Conservation (phyloP, 2,329 filamentous ascomycete species). For the Beauveria bassiana region DNA sequence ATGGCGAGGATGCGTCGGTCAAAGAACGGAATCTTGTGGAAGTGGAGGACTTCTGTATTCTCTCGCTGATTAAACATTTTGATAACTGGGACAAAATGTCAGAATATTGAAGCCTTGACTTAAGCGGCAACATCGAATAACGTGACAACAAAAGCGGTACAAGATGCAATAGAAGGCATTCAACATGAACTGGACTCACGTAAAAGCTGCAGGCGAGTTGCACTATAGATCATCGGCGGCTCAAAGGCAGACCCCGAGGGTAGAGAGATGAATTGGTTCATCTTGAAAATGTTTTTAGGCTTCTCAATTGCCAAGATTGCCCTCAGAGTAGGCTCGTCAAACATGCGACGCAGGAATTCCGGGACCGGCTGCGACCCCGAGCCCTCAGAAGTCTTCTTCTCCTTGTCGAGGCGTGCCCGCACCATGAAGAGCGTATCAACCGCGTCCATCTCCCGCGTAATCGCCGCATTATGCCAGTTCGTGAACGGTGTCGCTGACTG, state of each 20-base stretch:
- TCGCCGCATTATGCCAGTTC: slow-evolving; percentile 13
- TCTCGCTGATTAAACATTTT: slow-evolving; percentile 15
- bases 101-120: background rate
- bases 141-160: background rate
- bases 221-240: slow-evolving; percentile 12
- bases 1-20: slow-evolving; percentile 27
- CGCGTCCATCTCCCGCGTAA: slow-evolving; percentile 12
- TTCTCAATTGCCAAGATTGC: background rate
- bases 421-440: background rate
- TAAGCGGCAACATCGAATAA: background rate
- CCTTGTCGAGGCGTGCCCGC: background rate
- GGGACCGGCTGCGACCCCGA: background rate
- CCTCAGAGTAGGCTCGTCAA: background rate
- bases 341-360: background rate
- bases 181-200: slow-evolving; percentile 15
- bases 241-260: slow-evolving; percentile 7
- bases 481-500: background rate
- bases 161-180: background rate
- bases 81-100: slow-evolving; percentile 16
- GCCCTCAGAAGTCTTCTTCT: background rate
- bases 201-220: slow-evolving; percentile 10
- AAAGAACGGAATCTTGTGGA: slow-evolving; percentile 23
- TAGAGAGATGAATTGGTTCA: slow-evolving; percentile 14
- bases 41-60: slow-evolving; percentile 20
- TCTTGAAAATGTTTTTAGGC: slow-evolving; percentile 11